Base-by-base conservation (phyloP, 1,284 basidiomycete genomes). In the Gymnopus androsaceus region DNA sequence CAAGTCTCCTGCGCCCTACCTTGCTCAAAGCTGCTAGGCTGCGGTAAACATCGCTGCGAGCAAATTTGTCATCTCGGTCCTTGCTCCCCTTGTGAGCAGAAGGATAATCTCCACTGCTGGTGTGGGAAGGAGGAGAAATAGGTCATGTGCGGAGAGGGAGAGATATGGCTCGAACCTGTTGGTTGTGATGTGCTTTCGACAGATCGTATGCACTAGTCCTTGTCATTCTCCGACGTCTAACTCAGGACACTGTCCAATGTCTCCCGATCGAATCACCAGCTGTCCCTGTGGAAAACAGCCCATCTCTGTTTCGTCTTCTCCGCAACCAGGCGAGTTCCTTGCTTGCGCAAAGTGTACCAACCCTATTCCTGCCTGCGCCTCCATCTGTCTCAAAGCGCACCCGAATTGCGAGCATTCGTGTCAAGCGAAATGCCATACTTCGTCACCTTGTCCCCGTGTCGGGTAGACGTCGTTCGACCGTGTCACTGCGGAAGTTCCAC, bases 221-320 rank as follows among this genome's bases (percentile, higher is more conserved):
- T 89, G 86, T 61, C 94, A 96, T 71, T 81, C 88, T 0, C 92
- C 92, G 12, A 81, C 84, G 2, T 44, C 38, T 12, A 68, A 76
- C 1, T 69, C 64, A 0, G 75, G 81, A 0, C 71, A 73, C 0
- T 97, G 94, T 66, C 93, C 93, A n/a, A 77, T 79, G 34, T 88
- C 91, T 0, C 92, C 94, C 0, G 71, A 74, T 0, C 64, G 79
- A 6, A 75, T 95, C 51, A 81, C 78, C 0, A 82, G 82, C 38
- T 97, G 95, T 67, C 91, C 94, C 0, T 97, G 94, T 62, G 91
- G 91, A 11, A 82, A 84, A 53, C 80, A 83, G 12, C 71, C 76
- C 0, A 81, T 94, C 44, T 71, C 75, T 3, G 68, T 75, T 14
- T 51, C 40, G n/a, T 1, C 60, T 61, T 31, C 68, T 59, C 33